Evolutionary conservation across 495 filamentous ascomycete genomes (phyloP).

Genomic region (Penicillium manginii): DNA sequence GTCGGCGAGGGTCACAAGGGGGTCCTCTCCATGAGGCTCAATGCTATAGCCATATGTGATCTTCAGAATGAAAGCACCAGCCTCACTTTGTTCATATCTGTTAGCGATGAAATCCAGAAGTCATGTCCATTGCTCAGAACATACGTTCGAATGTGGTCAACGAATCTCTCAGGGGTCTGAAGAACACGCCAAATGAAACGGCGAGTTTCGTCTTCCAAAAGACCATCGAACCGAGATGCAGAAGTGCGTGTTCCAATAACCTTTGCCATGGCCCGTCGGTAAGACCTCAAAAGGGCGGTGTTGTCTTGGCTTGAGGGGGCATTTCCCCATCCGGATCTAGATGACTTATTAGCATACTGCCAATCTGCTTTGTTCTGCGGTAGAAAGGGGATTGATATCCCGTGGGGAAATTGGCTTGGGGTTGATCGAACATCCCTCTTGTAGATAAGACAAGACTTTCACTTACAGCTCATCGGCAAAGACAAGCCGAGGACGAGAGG

Average conservation of each 20-base stretch:
- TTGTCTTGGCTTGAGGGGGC: constrained; percentile 31
- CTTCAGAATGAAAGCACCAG: constrained; percentile 51
- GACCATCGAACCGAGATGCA: constrained; percentile 29
- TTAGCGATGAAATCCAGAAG: neutral
- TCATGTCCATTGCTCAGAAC: neutral
- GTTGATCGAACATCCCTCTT: neutral
- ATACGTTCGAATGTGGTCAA: constrained; percentile 39
- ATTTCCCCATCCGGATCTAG: constrained; percentile 29
- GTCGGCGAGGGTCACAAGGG: constrained; percentile 43
- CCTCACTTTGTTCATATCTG: constrained; percentile 27
- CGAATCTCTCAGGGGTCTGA: constrained; percentile 31
- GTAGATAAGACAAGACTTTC: neutral
- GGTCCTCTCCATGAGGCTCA: constrained; percentile 42
- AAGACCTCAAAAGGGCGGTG: constrained; percentile 28
- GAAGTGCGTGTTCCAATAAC: constrained; percentile 33
- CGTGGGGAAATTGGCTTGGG: no score
- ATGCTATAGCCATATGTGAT: constrained; percentile 54
- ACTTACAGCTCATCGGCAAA: constrained; percentile 41
- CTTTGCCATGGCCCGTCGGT: constrained; percentile 38
- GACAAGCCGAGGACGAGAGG: constrained; percentile 39
- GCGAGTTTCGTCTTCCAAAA: constrained; percentile 36
- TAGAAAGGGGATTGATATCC: no score
- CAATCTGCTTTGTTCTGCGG: no score
- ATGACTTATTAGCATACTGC: neutral
- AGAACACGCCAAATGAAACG: constrained; percentile 41